Conservation (phyloP, 2,329 filamentous ascomycete genomes). For the Trichothecium roseum region DNA sequence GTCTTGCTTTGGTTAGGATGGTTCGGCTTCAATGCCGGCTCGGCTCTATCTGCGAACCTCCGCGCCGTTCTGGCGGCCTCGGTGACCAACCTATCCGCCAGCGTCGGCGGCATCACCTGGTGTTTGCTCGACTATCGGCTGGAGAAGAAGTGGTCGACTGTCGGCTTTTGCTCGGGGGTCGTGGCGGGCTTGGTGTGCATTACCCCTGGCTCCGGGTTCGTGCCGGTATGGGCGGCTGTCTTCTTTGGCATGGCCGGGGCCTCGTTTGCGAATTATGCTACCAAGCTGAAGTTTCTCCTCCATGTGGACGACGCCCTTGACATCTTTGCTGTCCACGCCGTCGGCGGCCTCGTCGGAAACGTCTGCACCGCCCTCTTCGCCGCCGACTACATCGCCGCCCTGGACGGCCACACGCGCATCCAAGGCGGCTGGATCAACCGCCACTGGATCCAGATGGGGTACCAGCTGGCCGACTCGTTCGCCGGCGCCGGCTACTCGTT, state of each 20-base stretch:
- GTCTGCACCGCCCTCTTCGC: slow-evolving; percentile 75
- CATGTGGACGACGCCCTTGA: slow-evolving; percentile 77
- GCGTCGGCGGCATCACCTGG: slow-evolving; percentile 80
- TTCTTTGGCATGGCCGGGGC: slow-evolving; percentile 70
- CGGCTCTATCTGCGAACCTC: slow-evolving; percentile 69
- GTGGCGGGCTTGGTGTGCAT: slow-evolving; percentile 82
- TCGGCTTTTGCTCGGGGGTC: slow-evolving; percentile 86
- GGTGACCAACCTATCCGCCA: slow-evolving; percentile 77
- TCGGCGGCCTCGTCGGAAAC: slow-evolving; percentile 72
- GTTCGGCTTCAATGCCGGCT: slow-evolving; percentile 92
- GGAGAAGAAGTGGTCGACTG: slow-evolving; percentile 85
- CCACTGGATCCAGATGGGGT: slow-evolving; percentile 74
- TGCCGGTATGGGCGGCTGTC: slow-evolving; percentile 76
- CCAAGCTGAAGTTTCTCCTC: slow-evolving; percentile 79
- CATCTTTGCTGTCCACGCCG: slow-evolving; percentile 75
- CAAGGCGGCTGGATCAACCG: slow-evolving; percentile 73
- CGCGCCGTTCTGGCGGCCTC: slow-evolving; percentile 79
- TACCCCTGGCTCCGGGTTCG: slow-evolving; percentile 73
- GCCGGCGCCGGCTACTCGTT: slow-evolving; percentile 72
- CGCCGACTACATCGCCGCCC: slow-evolving; percentile 70
- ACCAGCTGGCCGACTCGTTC: slow-evolving; percentile 75
- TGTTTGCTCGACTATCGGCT: slow-evolving; percentile 81
- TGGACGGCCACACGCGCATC: slow-evolving; percentile 62
- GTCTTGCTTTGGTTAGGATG: slow-evolving; percentile 93
- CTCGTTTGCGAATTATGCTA: slow-evolving; percentile 75